phyloP scores from a whole-genome alignment of 2,329 filamentous ascomycete genomes.

The Knoxdaviesia proteae region DNA sequence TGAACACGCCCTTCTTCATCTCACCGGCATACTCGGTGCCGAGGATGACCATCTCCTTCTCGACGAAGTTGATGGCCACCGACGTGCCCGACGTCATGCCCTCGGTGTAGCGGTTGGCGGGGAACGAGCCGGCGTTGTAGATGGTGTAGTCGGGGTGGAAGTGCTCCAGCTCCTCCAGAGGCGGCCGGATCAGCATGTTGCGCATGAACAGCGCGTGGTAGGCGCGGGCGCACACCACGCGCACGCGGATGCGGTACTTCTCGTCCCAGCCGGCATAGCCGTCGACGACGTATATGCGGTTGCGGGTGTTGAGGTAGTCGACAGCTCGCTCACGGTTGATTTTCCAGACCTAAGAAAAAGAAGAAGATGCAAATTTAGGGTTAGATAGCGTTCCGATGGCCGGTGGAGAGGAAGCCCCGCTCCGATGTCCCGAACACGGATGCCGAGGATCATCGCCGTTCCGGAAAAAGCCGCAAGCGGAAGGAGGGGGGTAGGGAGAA shows the following conservation, averaged over 20 bases:
- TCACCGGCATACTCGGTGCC: conserved; percentile 96
- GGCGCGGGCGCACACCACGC: conserved; percentile 93
- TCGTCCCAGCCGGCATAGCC: conserved; percentile 97
- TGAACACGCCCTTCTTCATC: conserved; percentile 98
- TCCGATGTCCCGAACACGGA: too few relatives aligned
- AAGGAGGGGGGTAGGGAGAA: conserved; percentile 1
- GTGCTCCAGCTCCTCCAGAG: conserved; percentile 76
- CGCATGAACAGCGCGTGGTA: conserved; percentile 99
- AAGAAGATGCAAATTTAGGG: not conserved
- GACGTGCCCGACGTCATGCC: conserved; percentile 98
- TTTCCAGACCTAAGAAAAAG: conserved; percentile 63
- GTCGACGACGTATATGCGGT: conserved; percentile 96
- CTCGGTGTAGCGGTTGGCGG: conserved; percentile 91
- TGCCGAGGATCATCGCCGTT: too few relatives aligned
- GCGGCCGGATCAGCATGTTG: conserved; percentile 97
- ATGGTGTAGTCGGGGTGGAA: conserved; percentile 99
- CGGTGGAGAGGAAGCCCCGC: too few relatives aligned
- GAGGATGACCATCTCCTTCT: conserved; percentile 99
- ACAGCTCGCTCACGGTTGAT: conserved; percentile 98
- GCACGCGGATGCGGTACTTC: conserved; percentile 92
- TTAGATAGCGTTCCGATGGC: too few relatives aligned
- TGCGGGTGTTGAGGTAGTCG: conserved; percentile 97
- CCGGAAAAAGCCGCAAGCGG: conserved; percentile 10
- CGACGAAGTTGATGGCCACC: conserved; percentile 94
- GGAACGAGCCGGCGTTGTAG: conserved; percentile 98